phyloP scores from a whole-genome alignment of 495 filamentous ascomycete genomes.

The Hypoxylon fragiforme region DNA sequence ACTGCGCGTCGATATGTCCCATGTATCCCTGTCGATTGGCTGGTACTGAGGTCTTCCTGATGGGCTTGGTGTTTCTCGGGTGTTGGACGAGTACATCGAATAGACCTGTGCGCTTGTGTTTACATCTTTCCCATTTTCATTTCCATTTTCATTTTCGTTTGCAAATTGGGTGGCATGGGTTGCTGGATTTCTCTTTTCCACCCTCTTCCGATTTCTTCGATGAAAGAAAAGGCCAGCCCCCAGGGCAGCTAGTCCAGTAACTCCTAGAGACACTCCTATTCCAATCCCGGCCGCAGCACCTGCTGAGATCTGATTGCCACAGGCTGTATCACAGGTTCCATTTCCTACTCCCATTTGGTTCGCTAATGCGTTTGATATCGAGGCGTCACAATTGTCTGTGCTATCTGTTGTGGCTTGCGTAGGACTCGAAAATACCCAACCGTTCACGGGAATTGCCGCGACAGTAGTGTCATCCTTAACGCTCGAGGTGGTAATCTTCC shows the following conservation, averaged over 20 bases:
- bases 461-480: slow-evolving; percentile 13
- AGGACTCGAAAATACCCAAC: slow-evolving; percentile 29
- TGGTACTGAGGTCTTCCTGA: slow-evolving; percentile 21
- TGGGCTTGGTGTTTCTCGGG: slow-evolving; percentile 13
- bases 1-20: slow-evolving; percentile 14
- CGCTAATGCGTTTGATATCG: slow-evolving; percentile 19
- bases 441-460: slow-evolving; percentile 32
- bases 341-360: slow-evolving; percentile 13
- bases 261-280: slow-evolving; percentile 28
- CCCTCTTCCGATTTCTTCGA: slow-evolving; percentile 23
- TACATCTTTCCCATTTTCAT: slow-evolving; percentile 10
- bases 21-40: slow-evolving; percentile 10
- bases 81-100: slow-evolving; percentile 11
- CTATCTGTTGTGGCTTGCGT: not conserved
- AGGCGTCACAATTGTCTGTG: slow-evolving; percentile 17
- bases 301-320: slow-evolving; percentile 13
- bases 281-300: slow-evolving; percentile 33
- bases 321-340: slow-evolving; percentile 2
- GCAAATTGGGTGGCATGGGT: slow-evolving; percentile 17
- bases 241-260: slow-evolving; percentile 28
- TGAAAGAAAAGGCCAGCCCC: slow-evolving; percentile 28
- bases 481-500: slow-evolving; percentile 21
- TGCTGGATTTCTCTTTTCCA: not conserved
- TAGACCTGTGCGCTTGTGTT: slow-evolving; percentile 9
- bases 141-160: slow-evolving; percentile 11